A percentile compares a stretch with the other conserved stretches of the same genome.
These are phyloP conservation scores for Coniochaeta hoffmannii DNA, from an alignment of 2,329 filamentous ascomycete genomes.

Conservation along the genomic window DNA sequence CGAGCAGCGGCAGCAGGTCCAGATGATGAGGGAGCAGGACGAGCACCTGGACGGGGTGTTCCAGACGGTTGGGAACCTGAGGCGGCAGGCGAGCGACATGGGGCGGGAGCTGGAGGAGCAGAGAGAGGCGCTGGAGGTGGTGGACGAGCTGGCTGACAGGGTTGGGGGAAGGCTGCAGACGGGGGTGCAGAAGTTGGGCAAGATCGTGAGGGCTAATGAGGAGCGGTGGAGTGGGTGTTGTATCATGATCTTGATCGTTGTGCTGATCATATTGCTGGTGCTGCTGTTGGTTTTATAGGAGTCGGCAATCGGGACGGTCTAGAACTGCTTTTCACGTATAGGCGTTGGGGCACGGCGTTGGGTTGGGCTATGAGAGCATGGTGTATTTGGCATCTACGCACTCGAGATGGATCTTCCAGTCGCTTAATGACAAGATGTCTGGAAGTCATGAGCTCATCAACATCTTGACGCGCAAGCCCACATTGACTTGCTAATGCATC, in stretches of 20 bases:
- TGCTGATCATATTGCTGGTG: constrained; percentile 79
- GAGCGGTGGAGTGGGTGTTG: constrained; percentile 84
- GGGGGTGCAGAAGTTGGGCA: constrained; percentile 78
- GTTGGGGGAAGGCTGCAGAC: constrained; percentile 79
- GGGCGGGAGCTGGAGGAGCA: constrained; percentile 94
- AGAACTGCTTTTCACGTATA: neutral
- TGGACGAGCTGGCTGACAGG: constrained; percentile 77
- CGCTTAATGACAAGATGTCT: neutral
- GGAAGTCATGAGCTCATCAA: neutral
- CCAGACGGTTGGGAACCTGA: constrained; percentile 82
- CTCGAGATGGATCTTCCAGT: neutral
- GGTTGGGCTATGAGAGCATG: neutral
- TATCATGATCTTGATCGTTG: constrained; percentile 80
- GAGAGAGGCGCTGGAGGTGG: constrained; percentile 75
- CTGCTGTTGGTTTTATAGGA: constrained; percentile 54
- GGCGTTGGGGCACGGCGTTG: neutral
- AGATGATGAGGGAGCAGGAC: constrained; percentile 94
- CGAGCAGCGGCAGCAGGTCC: constrained; percentile 82
- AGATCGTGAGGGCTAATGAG: constrained; percentile 85
- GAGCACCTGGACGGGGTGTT: constrained; percentile 89
- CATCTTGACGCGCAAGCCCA: neutral
- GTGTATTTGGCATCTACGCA: neutral
- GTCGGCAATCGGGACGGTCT: neutral
- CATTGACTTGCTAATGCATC: neutral
- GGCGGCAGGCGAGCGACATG: constrained; percentile 91